Evolutionary conservation across 768 basidiomycete species (phyloP).

Genomic region (Strobilomyces dryophilus): DNA sequence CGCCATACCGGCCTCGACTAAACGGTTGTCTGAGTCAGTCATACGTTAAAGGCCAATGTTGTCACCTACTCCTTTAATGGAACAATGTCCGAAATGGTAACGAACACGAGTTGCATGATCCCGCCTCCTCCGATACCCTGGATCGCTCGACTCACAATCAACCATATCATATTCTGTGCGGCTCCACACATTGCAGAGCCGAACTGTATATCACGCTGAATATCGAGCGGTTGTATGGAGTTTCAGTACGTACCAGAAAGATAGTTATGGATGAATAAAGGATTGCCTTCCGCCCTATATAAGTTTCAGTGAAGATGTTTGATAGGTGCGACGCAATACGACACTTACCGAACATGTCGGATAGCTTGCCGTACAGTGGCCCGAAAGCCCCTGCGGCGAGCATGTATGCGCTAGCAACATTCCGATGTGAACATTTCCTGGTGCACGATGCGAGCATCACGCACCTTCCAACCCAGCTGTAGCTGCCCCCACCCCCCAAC

Average conservation of each 20-base stretch:
- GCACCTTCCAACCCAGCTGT: slow-evolving; percentile 73
- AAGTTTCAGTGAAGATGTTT: slow-evolving; percentile 12
- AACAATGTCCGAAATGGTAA: slow-evolving; percentile 81
- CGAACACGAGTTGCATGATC: slow-evolving; percentile 71
- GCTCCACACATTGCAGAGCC: slow-evolving; percentile 81
- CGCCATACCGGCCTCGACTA: slow-evolving; percentile 77
- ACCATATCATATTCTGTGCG: slow-evolving; percentile 74
- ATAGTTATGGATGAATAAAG: slow-evolving; percentile 60
- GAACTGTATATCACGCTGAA: slow-evolving; percentile 36
- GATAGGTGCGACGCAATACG: not conserved
- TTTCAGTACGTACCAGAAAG: slow-evolving; percentile 49
- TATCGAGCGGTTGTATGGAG: not conserved
- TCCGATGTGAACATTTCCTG: not conserved
- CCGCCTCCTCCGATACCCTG: slow-evolving; percentile 86
- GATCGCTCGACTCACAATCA: slow-evolving; percentile 71
- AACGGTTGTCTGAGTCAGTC: slow-evolving; percentile 15
- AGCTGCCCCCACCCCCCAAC: slow-evolving; percentile 57
- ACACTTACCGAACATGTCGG: slow-evolving; percentile 46
- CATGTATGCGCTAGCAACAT: slow-evolving; percentile 59
- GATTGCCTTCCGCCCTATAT: slow-evolving; percentile 62
- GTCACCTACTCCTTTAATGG: slow-evolving; percentile 64
- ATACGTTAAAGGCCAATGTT: not conserved
- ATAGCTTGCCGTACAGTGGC: slow-evolving; percentile 76
- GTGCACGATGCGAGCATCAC: slow-evolving; percentile 6
- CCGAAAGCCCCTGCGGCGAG: slow-evolving; percentile 63